Evolutionary conservation across 139 green algal species (phyloP), one percentile per base, ranked within the genome.

Genomic region (Gonium pectorale): DNA sequence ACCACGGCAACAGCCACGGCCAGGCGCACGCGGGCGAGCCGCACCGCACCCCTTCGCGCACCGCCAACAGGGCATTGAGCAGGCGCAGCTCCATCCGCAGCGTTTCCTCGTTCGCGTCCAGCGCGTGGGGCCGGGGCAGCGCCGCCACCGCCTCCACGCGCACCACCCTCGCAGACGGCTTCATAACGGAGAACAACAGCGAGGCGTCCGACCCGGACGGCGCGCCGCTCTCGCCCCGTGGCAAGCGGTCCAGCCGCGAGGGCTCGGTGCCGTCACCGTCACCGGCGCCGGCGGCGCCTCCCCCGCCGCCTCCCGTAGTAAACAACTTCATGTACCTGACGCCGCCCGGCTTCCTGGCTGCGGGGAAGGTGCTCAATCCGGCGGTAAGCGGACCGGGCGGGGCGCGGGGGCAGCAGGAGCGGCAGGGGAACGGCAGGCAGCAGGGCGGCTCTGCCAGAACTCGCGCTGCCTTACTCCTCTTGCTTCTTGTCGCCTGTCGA

Each of bases 281-380:
- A 7, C 24, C 67, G 67, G 38, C 38, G 72, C 22, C 21, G 69
- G n/a, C 9, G 44, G n/a, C 15, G 43, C 44, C 43, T 35, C 72
- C 11, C 26, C 22, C 9, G n/a, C 41, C 63, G 33, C 35, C 63
- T 1, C 63, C 15, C 33, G 17, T 71, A 11, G 75, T 82, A 1
- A 62, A 82, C 41, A 71, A 71, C 60, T 82, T 82, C 38, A 22
- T 82, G 41, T 31, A 72, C 75, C 44, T 82, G 37, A 71, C 29
- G 29, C 59, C 60, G 41, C 75, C 75, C 2, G 75, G 75, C 27
- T 72, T 82, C 40, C 75, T 82, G 0, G 62, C 75, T 3, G 60
- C 75, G 40, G 75, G 75, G 59, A 82, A 82, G 60, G 41, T 82
- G 13, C 75, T 82, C 29, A 82, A 82, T 43, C 75, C 75, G 3